Percentiles rank a stretch among this genome's conserved stretches.
Conservation (phyloP, 306 rosid genomes). For the Cyclanthera cordifolia region DNA sequence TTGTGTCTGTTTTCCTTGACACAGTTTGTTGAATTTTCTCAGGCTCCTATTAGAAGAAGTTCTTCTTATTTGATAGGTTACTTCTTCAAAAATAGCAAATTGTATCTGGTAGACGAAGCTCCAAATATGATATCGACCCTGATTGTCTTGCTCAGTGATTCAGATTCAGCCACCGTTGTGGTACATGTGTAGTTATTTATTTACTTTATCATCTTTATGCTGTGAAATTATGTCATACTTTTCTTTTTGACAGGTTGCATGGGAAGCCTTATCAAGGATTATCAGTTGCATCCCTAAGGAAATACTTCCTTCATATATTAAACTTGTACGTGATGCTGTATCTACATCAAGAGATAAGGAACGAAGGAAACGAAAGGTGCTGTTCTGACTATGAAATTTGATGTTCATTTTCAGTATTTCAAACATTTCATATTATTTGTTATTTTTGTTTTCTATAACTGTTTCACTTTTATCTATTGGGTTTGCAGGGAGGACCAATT, state of each 20-base stretch:
- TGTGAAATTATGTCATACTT: conserved; percentile 9
- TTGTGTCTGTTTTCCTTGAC: neutral
- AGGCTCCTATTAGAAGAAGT: conserved; percentile 75
- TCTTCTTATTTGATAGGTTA: conserved; percentile 74
- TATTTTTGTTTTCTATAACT: neutral
- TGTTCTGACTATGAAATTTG: conserved; percentile 6
- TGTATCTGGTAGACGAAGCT: conserved; percentile 88
- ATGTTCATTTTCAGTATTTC: neutral
- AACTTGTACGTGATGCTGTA: conserved; percentile 92
- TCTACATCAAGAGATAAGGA: conserved; percentile 90
- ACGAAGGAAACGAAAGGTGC: conserved; percentile 90
- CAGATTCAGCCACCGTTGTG: conserved; percentile 64
- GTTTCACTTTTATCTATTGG: neutral
- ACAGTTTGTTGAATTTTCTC: conserved; percentile 21
- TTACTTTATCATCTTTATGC: conserved; percentile 11
- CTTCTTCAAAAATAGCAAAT: conserved; percentile 83
- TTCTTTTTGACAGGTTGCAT: conserved; percentile 45
- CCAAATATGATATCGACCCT: conserved; percentile 78
- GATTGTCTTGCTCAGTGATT: conserved; percentile 76
- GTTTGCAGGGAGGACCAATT: conserved; percentile 80
- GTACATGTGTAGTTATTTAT: conserved; percentile 34
- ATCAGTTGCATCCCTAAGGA: conserved; percentile 76
- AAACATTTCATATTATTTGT: neutral
- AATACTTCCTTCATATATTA: conserved; percentile 74
- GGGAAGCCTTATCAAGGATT: conserved; percentile 91